These are phyloP conservation scores for Phyllostachys edulis DNA, from an alignment of 176 grass and related monocot species.

Conservation along the genomic window DNA sequence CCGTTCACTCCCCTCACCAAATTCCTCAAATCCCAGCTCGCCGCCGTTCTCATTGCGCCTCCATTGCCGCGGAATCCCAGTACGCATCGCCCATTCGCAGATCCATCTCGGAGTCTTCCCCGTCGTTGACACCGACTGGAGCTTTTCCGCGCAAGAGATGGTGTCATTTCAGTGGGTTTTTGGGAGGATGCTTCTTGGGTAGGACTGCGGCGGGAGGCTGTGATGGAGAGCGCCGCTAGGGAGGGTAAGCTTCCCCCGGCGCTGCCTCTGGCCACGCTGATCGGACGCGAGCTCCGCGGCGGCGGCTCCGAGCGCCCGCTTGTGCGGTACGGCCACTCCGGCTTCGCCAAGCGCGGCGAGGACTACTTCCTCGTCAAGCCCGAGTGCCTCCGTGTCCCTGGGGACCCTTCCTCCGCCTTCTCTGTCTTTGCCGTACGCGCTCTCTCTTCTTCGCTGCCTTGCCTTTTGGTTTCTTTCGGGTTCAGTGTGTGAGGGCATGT, in stretches of 20 bases:
- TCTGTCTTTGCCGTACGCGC: slow-evolving; percentile 84
- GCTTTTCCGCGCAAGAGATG: slow-evolving; percentile 32
- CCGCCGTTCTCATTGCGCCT: slow-evolving; percentile 25
- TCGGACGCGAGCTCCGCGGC: slow-evolving; percentile 76
- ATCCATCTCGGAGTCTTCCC: slow-evolving; percentile 20
- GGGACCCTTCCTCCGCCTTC: slow-evolving; percentile 67
- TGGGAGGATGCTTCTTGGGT: slow-evolving; percentile 10
- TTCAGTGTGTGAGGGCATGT: slow-evolving; percentile 17
- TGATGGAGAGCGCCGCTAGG: slow-evolving; percentile 36
- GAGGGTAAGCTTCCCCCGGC: slow-evolving; percentile 32
- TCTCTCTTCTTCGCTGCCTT: background rate
- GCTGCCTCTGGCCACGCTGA: slow-evolving; percentile 71
- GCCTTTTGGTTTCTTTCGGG: background rate
- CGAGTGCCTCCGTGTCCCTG: slow-evolving; percentile 74
- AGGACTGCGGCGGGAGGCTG: slow-evolving; percentile 30
- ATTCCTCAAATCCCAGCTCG: slow-evolving; percentile 41
- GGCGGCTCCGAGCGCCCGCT: slow-evolving; percentile 65
- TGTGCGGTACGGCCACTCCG: slow-evolving; percentile 73
- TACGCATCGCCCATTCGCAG: background rate
- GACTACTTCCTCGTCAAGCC: slow-evolving; percentile 93
- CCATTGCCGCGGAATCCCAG: slow-evolving; percentile 19
- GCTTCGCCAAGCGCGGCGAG: slow-evolving; percentile 92
- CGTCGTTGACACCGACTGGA: background rate
- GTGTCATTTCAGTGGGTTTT: slow-evolving; percentile 20
- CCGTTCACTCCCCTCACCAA: slow-evolving; percentile 15